Conservation (phyloP, 2,329 filamentous ascomycete species). For the Grosmannia penicillata region DNA sequence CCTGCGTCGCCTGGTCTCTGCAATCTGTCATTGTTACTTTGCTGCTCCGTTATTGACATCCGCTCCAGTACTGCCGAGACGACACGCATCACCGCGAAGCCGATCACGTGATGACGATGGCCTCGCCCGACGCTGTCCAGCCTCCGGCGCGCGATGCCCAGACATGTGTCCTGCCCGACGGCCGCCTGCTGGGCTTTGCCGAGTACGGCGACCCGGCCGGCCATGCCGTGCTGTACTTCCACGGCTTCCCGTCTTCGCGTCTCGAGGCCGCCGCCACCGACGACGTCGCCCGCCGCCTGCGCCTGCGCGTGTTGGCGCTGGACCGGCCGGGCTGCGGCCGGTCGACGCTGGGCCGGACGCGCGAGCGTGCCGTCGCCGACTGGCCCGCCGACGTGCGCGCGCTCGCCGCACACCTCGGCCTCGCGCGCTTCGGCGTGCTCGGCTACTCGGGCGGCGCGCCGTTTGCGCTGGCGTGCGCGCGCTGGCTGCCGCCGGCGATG, state of each 20-base stretch:
- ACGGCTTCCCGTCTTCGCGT: constrained; percentile 26
- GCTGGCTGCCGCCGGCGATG: constrained; percentile 14
- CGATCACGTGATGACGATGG: neutral
- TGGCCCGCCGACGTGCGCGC: constrained; percentile 19
- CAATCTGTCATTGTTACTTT: neutral
- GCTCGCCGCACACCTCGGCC: constrained; percentile 14
- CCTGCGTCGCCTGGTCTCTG: neutral
- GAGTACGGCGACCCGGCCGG: constrained; percentile 20
- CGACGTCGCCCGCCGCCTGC: constrained; percentile 12
- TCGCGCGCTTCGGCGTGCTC: constrained; percentile 18
- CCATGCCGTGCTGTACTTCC: constrained; percentile 23
- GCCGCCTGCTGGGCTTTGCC: constrained; percentile 24
- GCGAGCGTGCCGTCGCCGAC: constrained; percentile 16
- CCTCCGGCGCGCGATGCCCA: constrained; percentile 9
- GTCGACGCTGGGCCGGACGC: constrained; percentile 20
- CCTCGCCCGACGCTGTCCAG: neutral
- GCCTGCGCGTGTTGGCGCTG: constrained; percentile 20
- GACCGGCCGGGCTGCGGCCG: constrained; percentile 28
- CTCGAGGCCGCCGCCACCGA: constrained; percentile 19
- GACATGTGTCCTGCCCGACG: constrained; percentile 21
- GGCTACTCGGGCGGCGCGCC: constrained; percentile 22
- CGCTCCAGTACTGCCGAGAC: neutral
- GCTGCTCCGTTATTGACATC: too few relatives aligned
- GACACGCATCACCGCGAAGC: too few relatives aligned
- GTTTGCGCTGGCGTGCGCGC: constrained; percentile 20